These are phyloP conservation scores for Plasmodium yoelii DNA, from an alignment of 169 alveolate species.

Conservation along the genomic window DNA sequence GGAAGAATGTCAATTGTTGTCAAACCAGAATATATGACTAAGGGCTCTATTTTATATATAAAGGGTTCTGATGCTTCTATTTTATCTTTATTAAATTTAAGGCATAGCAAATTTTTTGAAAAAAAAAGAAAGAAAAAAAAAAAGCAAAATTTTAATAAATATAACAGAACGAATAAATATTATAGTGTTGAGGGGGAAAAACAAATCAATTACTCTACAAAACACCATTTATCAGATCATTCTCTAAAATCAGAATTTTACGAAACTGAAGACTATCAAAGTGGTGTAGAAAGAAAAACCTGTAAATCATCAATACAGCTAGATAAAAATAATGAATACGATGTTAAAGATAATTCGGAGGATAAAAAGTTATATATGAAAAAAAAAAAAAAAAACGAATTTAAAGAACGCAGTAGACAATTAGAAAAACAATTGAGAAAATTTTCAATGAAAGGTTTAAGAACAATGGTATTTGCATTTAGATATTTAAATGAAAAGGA, in stretches of 20 bases:
- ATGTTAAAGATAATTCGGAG: constrained; percentile 44
- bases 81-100: constrained; percentile 51
- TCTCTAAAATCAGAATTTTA: not conserved
- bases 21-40: constrained; percentile 62
- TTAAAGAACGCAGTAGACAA: constrained; percentile 37
- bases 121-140: constrained; percentile 15
- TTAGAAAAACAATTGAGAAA: constrained; percentile 77
- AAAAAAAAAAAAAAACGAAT: constrained; percentile 8
- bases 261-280: not conserved
- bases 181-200: constrained; percentile 1
- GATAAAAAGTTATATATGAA: constrained; percentile 42
- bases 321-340: constrained; percentile 28
- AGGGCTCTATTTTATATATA: constrained; percentile 65
- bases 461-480: constrained; percentile 94
- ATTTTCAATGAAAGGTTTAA: constrained; percentile 91
- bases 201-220: not conserved
- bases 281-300: not conserved
- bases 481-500: constrained; percentile 89
- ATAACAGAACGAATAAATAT: not conserved
- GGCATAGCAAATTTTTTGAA: constrained; percentile 67
- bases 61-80: constrained; percentile 76
- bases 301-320: not conserved
- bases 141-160: not conserved
- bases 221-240: not conserved
- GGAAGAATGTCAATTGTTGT: constrained; percentile 77